A percentile compares a stretch with the other conserved stretches of the same genome.
These are phyloP conservation scores for Lentinula lateritia DNA, from an alignment of 768 basidiomycete species.

Conservation along the genomic window DNA sequence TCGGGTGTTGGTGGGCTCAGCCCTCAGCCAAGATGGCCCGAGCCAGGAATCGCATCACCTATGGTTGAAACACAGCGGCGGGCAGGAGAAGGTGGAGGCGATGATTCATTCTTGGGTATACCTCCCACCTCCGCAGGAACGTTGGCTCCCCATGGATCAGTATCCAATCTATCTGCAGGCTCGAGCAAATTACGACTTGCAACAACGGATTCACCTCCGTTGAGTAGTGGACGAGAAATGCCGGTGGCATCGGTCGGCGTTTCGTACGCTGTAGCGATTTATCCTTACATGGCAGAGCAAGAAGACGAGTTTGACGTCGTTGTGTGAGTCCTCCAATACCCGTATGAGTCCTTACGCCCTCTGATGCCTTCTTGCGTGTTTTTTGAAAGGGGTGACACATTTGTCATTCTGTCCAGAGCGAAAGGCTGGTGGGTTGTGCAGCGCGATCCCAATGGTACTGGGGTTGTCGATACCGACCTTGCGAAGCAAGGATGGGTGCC, in stretches of 20 bases:
- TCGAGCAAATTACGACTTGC: background rate
- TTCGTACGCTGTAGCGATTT: constrained; percentile 96
- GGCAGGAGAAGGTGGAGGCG: constrained; percentile 32
- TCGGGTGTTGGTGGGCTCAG: constrained; percentile 32
- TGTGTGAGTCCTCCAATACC: constrained; percentile 58
- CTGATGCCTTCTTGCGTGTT: background rate
- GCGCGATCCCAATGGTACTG: constrained; percentile 82
- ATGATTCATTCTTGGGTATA: constrained; percentile 10
- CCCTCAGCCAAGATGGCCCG: constrained; percentile 74
- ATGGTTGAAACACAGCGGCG: constrained; percentile 35
- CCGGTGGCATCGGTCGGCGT: constrained; percentile 47
- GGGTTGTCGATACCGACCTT: constrained; percentile 70
- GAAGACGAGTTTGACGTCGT: constrained; percentile 98
- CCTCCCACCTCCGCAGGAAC: constrained; percentile 3
- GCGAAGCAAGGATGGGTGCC: constrained; percentile 95
- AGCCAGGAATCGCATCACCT: constrained; percentile 57
- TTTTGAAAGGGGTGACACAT: constrained; percentile 76
- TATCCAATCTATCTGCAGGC: background rate
- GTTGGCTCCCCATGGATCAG: background rate
- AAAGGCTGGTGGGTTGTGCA: constrained; percentile 99
- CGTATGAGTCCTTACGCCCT: background rate
- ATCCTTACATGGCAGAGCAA: constrained; percentile 97
- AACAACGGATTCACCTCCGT: constrained; percentile 3
- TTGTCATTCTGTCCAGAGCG: constrained; percentile 88
- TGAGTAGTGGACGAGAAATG: constrained; percentile 28